phyloP scores from a whole-genome alignment of 805 yeast genomes.

The Zygoascus bituminiphila region DNA sequence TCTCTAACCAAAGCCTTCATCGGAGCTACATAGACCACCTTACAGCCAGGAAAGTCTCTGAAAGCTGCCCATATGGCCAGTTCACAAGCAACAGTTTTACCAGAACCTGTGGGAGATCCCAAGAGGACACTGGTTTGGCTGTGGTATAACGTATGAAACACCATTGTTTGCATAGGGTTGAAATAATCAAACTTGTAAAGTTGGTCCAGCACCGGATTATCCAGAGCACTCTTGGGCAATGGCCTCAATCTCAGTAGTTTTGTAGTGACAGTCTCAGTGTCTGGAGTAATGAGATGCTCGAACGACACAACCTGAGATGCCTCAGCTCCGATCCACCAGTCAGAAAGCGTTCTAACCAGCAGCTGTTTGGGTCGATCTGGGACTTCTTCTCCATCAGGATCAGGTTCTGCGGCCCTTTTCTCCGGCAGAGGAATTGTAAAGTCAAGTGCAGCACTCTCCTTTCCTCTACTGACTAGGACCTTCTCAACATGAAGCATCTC shows the following conservation, averaged over 20 bases:
- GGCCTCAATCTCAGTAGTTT: constrained; percentile 76
- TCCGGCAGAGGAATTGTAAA: constrained; percentile 78
- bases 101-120: constrained; percentile 98
- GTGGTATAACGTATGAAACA: constrained; percentile 81
- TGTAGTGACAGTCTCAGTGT: constrained; percentile 78
- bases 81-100: constrained; percentile 96
- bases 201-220: constrained; percentile 54
- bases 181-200: constrained; percentile 81
- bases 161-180: constrained; percentile 98
- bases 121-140: constrained; percentile 72
- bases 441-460: constrained; percentile 57
- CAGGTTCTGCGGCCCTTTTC: neutral
- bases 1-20: constrained; percentile 84
- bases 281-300: constrained; percentile 83
- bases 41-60: constrained; percentile 67
- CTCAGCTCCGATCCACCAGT: constrained; percentile 85
- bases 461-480: constrained; percentile 55
- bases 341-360: constrained; percentile 70
- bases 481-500: constrained; percentile 76
- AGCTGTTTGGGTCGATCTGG: constrained; percentile 91
- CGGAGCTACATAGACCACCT: constrained; percentile 79
- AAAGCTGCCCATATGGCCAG: constrained; percentile 97
- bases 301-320: constrained; percentile 70
- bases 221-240: constrained; percentile 72
- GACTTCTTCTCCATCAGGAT: neutral